Base-by-base conservation (phyloP, 768 basidiomycete genomes). In the Lanmaoa rubissima region DNA sequence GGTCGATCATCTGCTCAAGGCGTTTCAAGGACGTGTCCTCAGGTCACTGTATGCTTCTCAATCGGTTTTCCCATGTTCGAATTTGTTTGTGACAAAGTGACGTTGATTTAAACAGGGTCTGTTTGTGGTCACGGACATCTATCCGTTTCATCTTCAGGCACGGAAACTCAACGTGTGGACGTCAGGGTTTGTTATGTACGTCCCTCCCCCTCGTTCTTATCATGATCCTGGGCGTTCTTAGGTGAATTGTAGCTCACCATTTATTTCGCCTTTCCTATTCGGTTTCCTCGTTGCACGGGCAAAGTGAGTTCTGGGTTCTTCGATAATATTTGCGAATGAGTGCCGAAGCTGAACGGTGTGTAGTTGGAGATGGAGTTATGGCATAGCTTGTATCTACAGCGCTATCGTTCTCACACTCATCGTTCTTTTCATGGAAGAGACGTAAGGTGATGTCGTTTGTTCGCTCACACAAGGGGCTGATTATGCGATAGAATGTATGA, bases 121-220 rank as follows among this genome's bases (percentile, higher is more conserved):
- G 0, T 79, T 75, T 57, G 65, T 79, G 36, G 73, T 82, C 58
- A 78, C 76, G 31, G 81, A 82, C 54, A 72, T 83, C 40, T 82
- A 73, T 61, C 81, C 81, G 4, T 83, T 82, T 67, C 81, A 82
- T 54, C 71, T 79, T 13, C 81, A 82, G 55, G 80, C 79, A 4
- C 72, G 77, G 26, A 81, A 79, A 69, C 69, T 81, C 26, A 81
- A 79, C 53, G 51, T 80, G 26, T 82, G 81, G 82, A 81, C 82
- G 1, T 73, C 78, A 56, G 82, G 81, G 1, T 81, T 81, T 65
- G 71, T 84, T 49, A 60, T 70, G 71, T 14, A 84, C 82, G 11
- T 84, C 84, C 74, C 62, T 82, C 11, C 5, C 8, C 19, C 9
- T 31, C 73, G 26, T 74, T 73, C 12, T 17, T 19, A 3, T 70